Evolutionary conservation across 306 rosid genomes (phyloP).

Genomic region (Cyclanthera cordifolia): DNA sequence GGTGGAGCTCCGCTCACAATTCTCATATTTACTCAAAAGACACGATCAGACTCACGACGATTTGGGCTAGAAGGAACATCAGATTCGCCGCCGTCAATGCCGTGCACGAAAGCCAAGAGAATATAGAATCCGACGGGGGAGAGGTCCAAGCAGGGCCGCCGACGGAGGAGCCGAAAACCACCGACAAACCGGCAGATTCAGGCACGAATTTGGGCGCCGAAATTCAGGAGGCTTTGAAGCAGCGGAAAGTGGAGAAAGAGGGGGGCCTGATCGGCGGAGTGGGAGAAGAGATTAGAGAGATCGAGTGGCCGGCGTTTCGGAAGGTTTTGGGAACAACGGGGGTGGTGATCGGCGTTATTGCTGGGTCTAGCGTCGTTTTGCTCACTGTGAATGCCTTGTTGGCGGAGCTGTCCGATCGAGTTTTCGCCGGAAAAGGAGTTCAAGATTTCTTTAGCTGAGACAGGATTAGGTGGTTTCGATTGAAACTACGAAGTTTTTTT

Average conservation of each 20-base stretch:
- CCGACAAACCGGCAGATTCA: conserved; percentile 23
- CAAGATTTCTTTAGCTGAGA: conserved; percentile 71
- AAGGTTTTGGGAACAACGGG: conserved; percentile 85
- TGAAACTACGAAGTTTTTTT: background rate
- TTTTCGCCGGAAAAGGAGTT: conserved; percentile 64
- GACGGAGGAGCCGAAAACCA: conserved; percentile 11
- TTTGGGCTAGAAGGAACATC: conserved; percentile 3
- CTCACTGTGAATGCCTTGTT: conserved; percentile 67
- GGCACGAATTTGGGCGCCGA: conserved; percentile 43
- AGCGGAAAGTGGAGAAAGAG: conserved; percentile 39
- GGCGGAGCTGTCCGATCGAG: conserved; percentile 60
- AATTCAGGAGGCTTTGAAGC: conserved; percentile 64
- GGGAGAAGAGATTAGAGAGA: conserved; percentile 54
- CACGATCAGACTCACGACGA: background rate
- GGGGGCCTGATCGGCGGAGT: conserved; percentile 50
- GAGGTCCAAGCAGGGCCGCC: conserved; percentile 3
- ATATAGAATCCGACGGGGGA: conserved; percentile 12
- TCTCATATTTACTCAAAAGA: background rate
- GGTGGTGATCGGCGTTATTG: conserved; percentile 63
- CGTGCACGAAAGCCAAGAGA: conserved; percentile 43
- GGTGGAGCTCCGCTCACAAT: conserved; percentile 13
- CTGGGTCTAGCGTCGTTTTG: conserved; percentile 83
- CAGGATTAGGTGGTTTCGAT: background rate
- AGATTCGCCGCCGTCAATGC: conserved; percentile 17
- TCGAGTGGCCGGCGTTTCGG: conserved; percentile 80